A percentile compares a stretch with the other conserved stretches of the same genome.
phyloP scores from a whole-genome alignment of 768 basidiomycete genomes.

The Candolleomyces eurysporus region DNA sequence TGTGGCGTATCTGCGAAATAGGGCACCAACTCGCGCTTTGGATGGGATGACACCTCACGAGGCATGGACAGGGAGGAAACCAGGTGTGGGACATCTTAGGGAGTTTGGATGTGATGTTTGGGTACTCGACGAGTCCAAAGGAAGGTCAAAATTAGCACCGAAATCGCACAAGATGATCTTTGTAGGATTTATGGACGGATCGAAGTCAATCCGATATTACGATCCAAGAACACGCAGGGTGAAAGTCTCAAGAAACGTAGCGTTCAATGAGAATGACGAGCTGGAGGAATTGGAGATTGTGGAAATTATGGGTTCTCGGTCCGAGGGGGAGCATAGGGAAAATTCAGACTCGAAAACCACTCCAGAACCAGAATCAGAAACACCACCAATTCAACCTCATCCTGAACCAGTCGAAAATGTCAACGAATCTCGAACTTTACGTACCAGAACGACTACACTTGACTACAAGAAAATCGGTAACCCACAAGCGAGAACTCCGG shows the following conservation, averaged over 20 bases:
- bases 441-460: too few species aligned
- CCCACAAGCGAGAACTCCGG: too few species aligned
- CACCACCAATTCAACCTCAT: too few species aligned
- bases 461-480: too few species aligned
- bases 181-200: conserved; percentile 17
- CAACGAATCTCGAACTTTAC: too few species aligned
- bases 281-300: conserved; percentile 9
- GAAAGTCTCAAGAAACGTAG: conserved; percentile 23
- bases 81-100: conserved; percentile 19
- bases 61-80: conserved; percentile 13
- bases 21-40: conserved; percentile 9
- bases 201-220: conserved; percentile 22
- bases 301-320: too few species aligned
- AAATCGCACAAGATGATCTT: conserved; percentile 12
- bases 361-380: too few species aligned
- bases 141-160: conserved; percentile 8
- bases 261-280: conserved; percentile 20
- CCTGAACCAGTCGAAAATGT: too few species aligned
- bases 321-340: too few species aligned
- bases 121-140: conserved; percentile 15
- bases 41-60: conserved; percentile 23
- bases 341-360: too few species aligned
- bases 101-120: conserved; percentile 25
- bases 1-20: conserved; percentile 32
- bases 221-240: conserved; percentile 15